phyloP scores from a whole-genome alignment of 2,329 filamentous ascomycete genomes.

The Volutella citrinella region DNA sequence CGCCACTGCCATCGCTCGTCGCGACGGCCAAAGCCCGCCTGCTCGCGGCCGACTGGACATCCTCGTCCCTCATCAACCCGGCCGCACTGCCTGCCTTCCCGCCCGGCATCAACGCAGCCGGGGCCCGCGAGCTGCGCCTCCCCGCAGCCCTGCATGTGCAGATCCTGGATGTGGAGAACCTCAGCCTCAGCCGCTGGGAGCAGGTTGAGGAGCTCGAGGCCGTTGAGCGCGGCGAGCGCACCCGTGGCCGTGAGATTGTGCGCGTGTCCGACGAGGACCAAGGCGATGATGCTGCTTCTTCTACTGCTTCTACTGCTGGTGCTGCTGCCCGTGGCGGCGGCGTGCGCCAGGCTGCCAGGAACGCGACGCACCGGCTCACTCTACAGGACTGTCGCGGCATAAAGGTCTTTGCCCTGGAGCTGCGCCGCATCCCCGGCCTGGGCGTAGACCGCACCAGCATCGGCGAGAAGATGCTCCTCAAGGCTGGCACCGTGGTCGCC shows the following conservation, averaged over 20 bases:
- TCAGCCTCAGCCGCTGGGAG: slow-evolving; percentile 76
- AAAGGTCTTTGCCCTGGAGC: slow-evolving; percentile 70
- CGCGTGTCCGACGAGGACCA: slow-evolving; percentile 51
- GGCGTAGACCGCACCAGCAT: slow-evolving; percentile 65
- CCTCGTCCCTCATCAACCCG: slow-evolving; percentile 43
- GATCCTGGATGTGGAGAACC: slow-evolving; percentile 81
- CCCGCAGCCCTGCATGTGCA: slow-evolving; percentile 69
- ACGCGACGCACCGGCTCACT: slow-evolving; percentile 73
- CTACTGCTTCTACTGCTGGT: slow-evolving; percentile 23
- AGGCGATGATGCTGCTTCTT: slow-evolving; percentile 49
- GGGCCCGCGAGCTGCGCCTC: slow-evolving; percentile 55
- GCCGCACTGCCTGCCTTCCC: slow-evolving; percentile 46
- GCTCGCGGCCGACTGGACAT: slow-evolving; percentile 72
- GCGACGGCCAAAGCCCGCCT: slow-evolving; percentile 81
- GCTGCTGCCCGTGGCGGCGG: slow-evolving; percentile 9
- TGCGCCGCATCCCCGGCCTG: slow-evolving; percentile 63
- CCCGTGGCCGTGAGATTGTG: slow-evolving; percentile 76
- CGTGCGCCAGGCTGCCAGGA: slow-evolving; percentile 28
- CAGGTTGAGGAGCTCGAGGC: slow-evolving; percentile 81
- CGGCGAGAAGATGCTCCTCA: slow-evolving; percentile 78
- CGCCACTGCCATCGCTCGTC: slow-evolving; percentile 67
- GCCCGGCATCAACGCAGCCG: slow-evolving; percentile 47
- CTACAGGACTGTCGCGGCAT: slow-evolving; percentile 76
- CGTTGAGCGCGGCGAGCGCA: slow-evolving; percentile 69
- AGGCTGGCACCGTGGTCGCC: slow-evolving; percentile 61